phyloP scores from a whole-genome alignment of 192 early-diverging fungal species.

The Glomus cerebriforme region DNA sequence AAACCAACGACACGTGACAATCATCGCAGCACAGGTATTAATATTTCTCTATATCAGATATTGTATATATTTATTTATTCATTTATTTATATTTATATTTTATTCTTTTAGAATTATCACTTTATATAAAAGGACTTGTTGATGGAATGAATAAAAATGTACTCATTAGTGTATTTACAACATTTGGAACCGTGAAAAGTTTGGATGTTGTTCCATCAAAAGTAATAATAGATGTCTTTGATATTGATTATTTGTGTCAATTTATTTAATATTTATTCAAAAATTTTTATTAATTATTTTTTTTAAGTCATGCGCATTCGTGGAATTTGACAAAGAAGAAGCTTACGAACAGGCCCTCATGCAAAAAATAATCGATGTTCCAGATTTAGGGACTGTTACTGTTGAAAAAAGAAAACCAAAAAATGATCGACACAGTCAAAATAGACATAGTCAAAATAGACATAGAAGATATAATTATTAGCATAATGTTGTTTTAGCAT shows the following conservation, averaged over 20 bases:
- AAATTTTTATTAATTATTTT: background rate
- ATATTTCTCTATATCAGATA: no score
- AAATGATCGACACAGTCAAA: background rate
- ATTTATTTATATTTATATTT: background rate
- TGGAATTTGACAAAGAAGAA: slow-evolving; percentile 68
- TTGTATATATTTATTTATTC: no score
- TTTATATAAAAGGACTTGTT: slow-evolving; percentile 64
- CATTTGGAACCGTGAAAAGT: slow-evolving; percentile 58
- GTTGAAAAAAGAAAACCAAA: slow-evolving; percentile 50
- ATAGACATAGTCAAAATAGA: background rate
- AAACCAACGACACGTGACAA: no score
- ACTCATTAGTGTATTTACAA: slow-evolving; percentile 57
- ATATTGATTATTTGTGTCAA: no score
- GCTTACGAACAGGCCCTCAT: slow-evolving; percentile 65
- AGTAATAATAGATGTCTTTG: background rate
- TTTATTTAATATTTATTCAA: no score
- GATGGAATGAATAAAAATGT: slow-evolving; percentile 52
- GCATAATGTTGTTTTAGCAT: no score
- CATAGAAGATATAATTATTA: no score
- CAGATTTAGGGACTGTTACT: slow-evolving; percentile 42
- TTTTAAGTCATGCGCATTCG: slow-evolving; percentile 62
- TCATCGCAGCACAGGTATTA: no score
- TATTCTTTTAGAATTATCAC: slow-evolving; percentile 54
- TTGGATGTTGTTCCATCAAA: slow-evolving; percentile 53
- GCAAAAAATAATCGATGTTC: slow-evolving; percentile 46